Evolutionary conservation across 306 rosid genomes (phyloP).

Genomic region (Medicago ruthenica): DNA sequence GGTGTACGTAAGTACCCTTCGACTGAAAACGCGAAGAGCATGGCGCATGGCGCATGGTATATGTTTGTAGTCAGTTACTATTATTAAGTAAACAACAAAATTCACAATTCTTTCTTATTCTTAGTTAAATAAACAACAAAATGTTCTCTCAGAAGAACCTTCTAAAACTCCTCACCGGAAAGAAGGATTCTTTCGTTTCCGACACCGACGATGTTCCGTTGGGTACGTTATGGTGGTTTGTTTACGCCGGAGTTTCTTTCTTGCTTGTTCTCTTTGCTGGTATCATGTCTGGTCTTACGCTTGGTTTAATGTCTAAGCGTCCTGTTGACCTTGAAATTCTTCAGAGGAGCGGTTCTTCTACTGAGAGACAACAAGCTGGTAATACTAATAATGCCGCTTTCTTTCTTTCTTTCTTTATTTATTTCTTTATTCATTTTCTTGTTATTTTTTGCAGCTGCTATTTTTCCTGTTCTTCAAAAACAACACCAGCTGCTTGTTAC

Average conservation of each 20-base stretch:
- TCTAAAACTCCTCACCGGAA: not conserved
- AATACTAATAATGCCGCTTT: not conserved
- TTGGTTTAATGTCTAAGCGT: conserved; percentile 80
- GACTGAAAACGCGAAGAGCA: no score
- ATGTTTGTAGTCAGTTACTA: not conserved
- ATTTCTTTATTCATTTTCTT: not conserved
- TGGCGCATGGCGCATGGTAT: no score
- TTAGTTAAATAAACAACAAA: not conserved
- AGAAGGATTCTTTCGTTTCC: conserved; percentile 43
- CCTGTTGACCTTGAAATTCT: conserved; percentile 88
- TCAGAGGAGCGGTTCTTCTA: conserved; percentile 66
- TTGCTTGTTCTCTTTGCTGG: conserved; percentile 82
- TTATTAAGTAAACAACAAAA: no score
- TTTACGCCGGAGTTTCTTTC: conserved; percentile 63
- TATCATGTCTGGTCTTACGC: conserved; percentile 92
- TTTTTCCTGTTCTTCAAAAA: conserved; percentile 76
- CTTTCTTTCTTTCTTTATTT: not conserved
- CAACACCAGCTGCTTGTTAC: conserved; percentile 93
- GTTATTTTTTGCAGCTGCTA: conserved; percentile 54
- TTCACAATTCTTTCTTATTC: no score
- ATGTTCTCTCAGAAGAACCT: not conserved
- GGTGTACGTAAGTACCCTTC: no score
- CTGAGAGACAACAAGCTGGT: conserved; percentile 88
- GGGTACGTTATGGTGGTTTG: conserved; percentile 69
- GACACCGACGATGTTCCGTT: conserved; percentile 66